Evolutionary conservation across 2,329 filamentous ascomycete species (phyloP).

Genomic region (Penicillium decumbens): DNA sequence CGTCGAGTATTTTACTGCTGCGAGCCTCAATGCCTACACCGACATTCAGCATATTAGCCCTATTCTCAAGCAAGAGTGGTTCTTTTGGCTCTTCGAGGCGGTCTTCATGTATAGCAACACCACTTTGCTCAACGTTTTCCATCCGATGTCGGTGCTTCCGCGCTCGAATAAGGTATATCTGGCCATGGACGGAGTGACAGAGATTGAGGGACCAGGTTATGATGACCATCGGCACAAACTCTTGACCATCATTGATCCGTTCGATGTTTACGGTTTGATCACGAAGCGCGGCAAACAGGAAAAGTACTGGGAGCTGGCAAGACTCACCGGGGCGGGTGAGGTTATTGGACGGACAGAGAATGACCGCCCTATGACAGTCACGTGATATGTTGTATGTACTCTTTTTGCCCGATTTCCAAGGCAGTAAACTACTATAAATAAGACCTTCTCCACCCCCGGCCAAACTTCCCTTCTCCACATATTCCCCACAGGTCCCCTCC

Average conservation of each 20-base stretch:
- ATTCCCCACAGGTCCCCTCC: no score
- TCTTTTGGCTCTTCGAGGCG: constrained; percentile 54
- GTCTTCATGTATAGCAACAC: constrained; percentile 51
- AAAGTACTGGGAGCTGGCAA: constrained; percentile 37
- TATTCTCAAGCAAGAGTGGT: constrained; percentile 45
- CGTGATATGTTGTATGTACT: no score
- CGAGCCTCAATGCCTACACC: constrained; percentile 31
- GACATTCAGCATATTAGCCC: constrained; percentile 33
- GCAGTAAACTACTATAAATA: no score
- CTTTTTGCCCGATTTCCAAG: no score
- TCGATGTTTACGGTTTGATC: constrained; percentile 40
- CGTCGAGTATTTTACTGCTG: constrained; percentile 45
- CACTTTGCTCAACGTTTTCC: constrained; percentile 49
- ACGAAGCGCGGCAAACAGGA: constrained; percentile 33
- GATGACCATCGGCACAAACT: constrained; percentile 45
- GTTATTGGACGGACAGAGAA: no score
- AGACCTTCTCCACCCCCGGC: no score
- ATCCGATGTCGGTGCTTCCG: constrained; percentile 50
- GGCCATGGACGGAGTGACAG: constrained; percentile 49
- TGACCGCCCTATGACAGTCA: no score
- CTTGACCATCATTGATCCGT: constrained; percentile 43
- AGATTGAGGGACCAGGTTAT: constrained; percentile 49
- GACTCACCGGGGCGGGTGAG: no score
- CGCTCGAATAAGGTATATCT: constrained; percentile 50
- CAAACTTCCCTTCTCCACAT: no score